These are phyloP conservation scores for Zopfia rhizophila DNA, from an alignment of 2,329 filamentous ascomycete species.

Conservation along the genomic window DNA sequence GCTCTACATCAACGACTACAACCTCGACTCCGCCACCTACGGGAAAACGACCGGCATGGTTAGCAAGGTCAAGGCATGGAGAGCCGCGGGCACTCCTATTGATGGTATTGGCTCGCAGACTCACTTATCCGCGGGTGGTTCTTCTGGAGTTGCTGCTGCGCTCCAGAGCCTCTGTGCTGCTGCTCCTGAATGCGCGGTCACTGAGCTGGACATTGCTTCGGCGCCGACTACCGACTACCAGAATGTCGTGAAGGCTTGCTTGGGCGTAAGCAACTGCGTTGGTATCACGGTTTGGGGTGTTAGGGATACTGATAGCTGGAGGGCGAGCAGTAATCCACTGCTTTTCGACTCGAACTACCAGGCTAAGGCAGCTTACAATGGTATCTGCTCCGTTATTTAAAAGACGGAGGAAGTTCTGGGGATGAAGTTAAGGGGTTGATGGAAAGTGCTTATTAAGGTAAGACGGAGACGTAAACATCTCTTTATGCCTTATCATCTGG, in stretches of 20 bases:
- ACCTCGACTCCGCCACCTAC: constrained; percentile 68
- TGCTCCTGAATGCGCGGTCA: constrained; percentile 70
- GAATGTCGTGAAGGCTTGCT: constrained; percentile 65
- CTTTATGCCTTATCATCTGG: too few species aligned
- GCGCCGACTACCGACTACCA: constrained; percentile 68
- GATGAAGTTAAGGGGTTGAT: too few species aligned
- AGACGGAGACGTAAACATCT: too few species aligned
- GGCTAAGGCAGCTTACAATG: constrained; percentile 55
- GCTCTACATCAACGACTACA: constrained; percentile 79
- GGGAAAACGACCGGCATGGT: constrained; percentile 69
- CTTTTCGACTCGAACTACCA: constrained; percentile 55
- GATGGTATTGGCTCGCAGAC: constrained; percentile 72
- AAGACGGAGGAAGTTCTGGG: too few species aligned
- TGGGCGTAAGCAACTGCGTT: constrained; percentile 68
- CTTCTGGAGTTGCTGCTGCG: constrained; percentile 59
- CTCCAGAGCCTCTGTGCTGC: constrained; percentile 64
- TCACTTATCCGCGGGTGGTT: constrained; percentile 62
- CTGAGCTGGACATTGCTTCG: constrained; percentile 73
- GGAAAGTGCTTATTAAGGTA: too few species aligned
- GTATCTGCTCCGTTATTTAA: constrained; percentile 29
- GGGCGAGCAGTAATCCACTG: constrained; percentile 48
- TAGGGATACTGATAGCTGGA: constrained; percentile 57
- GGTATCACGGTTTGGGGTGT: constrained; percentile 73
- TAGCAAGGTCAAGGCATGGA: constrained; percentile 70
- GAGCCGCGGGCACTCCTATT: constrained; percentile 70